Base-by-base conservation (phyloP, 805 yeast genomes). In the Pachysolen tannophilus region DNA sequence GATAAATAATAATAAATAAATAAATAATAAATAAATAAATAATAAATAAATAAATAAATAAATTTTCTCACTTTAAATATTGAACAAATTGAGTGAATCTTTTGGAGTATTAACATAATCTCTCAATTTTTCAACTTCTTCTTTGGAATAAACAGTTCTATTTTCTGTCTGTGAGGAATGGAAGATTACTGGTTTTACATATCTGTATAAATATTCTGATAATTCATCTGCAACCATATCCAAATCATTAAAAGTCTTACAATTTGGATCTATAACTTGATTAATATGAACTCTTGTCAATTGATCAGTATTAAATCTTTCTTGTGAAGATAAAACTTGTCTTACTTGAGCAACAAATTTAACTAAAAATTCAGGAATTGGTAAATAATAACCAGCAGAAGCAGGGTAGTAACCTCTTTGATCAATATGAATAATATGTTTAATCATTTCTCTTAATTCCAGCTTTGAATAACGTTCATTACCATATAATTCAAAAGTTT, bases 401-500 rank as follows among this genome's bases (percentile, higher is more conserved):
- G 52, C 57, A 9, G 63, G 61, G 44, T 50, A 56, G 35, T 50
- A 58, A 25, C 62, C 62, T 19, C 45, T 45, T 51, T 52, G 49
- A 18, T 56, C 58, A 30, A 60, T 44, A 34, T 60, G 63, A 6
- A 53, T 54, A 41, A 57, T 56, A 40, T 55, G 74, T 53, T 78
- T 76, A 44, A 84, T 67, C 75, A 80, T 64, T 49, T 75, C 78
- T 58, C 86, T 71, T 43, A 85, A 69, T 53, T 83, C 83, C 39
- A 58, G 57, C 49, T 69, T 67, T 8, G 78, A 53, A 55, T 75
- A 72, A 48, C 67, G 64, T 56, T 82, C 82, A n/a, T 78, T 71
- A 9, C 94, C 94, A 49, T 61, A 65, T 43, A 85, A 68, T 60
- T 85, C 94, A 57, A 60, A 85, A 33, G 79, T 68, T 58, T 81